Percentiles rank a stretch among this genome's conserved stretches.
Conservation (phyloP, 768 basidiomycete genomes). For the Agrocybe pediades region DNA sequence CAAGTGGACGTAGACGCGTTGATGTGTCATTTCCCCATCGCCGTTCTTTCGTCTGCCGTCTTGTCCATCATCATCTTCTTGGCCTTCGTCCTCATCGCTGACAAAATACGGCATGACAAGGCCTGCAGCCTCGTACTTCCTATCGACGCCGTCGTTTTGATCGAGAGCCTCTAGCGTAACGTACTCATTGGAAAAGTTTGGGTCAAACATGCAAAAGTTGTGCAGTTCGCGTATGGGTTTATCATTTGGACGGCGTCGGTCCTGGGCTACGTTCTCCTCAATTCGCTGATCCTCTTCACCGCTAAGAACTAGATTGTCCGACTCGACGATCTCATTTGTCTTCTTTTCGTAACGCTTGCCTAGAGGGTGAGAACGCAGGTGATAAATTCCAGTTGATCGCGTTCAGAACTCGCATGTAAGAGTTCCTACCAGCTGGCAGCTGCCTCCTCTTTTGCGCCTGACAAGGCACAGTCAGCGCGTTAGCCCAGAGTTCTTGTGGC, state of each 20-base stretch:
- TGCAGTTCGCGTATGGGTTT: conserved; percentile 62
- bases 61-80: conserved; percentile 53
- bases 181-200: conserved; percentile 42
- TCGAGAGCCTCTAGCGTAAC: conserved; percentile 51
- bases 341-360: conserved; percentile 40
- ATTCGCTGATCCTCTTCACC: conserved; percentile 37
- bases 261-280: conserved; percentile 10
- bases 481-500: too few relatives aligned
- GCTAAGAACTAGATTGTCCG: conserved; percentile 31
- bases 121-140: conserved; percentile 58
- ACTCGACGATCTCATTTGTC: conserved; percentile 36
- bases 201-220: conserved; percentile 65
- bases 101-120: conserved; percentile 45
- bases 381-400: background rate
- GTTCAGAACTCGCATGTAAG: too few relatives aligned
- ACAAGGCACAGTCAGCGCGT: too few relatives aligned
- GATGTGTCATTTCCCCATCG: too few relatives aligned
- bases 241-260: conserved; percentile 27
- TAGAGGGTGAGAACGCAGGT: conserved; percentile 15
- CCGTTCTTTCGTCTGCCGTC: too few relatives aligned
- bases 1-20: conserved; percentile 43
- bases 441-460: too few relatives aligned
- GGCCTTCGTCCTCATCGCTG: conserved; percentile 63
- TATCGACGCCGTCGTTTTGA: conserved; percentile 37
- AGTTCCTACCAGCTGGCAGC: too few relatives aligned